A percentile compares a stretch with the other conserved stretches of the same genome.
Conservation (phyloP, 1,284 basidiomycete genomes). For the Athelia psychrophila region DNA sequence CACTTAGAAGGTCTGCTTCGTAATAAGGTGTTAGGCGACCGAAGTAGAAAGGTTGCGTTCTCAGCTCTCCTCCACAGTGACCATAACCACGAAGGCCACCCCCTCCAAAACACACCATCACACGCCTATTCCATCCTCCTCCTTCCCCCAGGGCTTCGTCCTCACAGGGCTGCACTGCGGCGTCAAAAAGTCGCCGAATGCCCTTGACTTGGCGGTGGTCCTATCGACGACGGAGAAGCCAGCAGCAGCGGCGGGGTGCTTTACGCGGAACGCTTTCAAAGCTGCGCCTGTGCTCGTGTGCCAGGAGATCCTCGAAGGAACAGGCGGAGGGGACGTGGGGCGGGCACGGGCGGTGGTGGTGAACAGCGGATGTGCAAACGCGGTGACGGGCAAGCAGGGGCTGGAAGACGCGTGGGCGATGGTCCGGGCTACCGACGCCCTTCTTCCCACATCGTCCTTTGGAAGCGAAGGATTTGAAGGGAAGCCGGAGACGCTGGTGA, state of each 20-base stretch:
- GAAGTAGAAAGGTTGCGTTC: too few species aligned
- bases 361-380: slow-evolving; percentile 96
- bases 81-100: slow-evolving; percentile 34
- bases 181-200: slow-evolving; percentile 73
- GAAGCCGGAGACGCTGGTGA: slow-evolving; percentile 73
- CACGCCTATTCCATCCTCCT: slow-evolving; percentile 46
- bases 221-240: slow-evolving; percentile 69
- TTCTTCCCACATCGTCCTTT: slow-evolving; percentile 46
- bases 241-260: slow-evolving; percentile 86
- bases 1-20: too few species aligned
- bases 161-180: slow-evolving; percentile 77
- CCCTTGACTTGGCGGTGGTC: slow-evolving; percentile 83
- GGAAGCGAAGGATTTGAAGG: slow-evolving; percentile 3
- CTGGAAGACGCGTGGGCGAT: slow-evolving; percentile 87
- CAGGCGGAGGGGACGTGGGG: slow-evolving; percentile 40
- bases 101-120: slow-evolving; percentile 68
- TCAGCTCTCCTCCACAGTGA: slow-evolving; percentile 45
- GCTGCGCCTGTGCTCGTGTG: slow-evolving; percentile 93
- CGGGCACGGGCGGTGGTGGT: slow-evolving; percentile 82
- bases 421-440: slow-evolving; percentile 73
- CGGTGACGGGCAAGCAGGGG: slow-evolving; percentile 89
- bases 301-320: slow-evolving; percentile 67
- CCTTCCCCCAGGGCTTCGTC: slow-evolving; percentile 69
- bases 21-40: too few species aligned
- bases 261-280: slow-evolving; percentile 95